A percentile compares a stretch with the other conserved stretches of the same genome.
These are phyloP conservation scores for Alternaria panax DNA, from an alignment of 2,329 filamentous ascomycete species.

Conservation along the genomic window DNA sequence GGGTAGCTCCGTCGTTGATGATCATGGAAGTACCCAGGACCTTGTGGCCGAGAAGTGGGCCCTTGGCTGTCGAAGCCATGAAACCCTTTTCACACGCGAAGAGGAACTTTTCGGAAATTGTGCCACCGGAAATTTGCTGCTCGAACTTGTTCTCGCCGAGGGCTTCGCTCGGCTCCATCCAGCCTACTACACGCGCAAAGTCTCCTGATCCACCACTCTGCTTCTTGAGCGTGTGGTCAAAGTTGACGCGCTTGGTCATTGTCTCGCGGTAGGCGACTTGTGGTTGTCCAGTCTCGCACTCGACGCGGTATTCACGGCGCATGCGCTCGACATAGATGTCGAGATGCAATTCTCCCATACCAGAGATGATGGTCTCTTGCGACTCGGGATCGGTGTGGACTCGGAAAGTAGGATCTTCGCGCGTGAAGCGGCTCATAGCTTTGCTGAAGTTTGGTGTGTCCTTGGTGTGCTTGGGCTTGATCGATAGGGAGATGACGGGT, in stretches of 20 bases:
- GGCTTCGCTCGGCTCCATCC: constrained; percentile 81
- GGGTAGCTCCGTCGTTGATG: constrained; percentile 93
- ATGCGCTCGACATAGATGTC: constrained; percentile 98
- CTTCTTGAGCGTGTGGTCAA: constrained; percentile 93
- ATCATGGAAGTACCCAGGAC: constrained; percentile 91
- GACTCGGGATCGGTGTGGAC: constrained; percentile 91
- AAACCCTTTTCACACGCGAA: constrained; percentile 96
- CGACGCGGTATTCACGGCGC: constrained; percentile 94
- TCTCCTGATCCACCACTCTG: constrained; percentile 96
- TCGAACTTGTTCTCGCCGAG: constrained; percentile 83
- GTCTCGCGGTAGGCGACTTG: constrained; percentile 98
- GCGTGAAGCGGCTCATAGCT: constrained; percentile 98
- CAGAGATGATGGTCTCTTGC: constrained; percentile 96
- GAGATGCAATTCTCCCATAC: constrained; percentile 96
- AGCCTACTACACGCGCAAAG: constrained; percentile 90
- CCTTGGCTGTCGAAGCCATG: constrained; percentile 79
- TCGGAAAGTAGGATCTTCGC: constrained; percentile 97
- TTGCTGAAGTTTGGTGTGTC: constrained; percentile 96
- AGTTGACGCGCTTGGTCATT: constrained; percentile 78
- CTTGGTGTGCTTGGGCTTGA: constrained; percentile 92
- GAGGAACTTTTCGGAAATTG: constrained; percentile 94
- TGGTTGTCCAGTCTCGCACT: constrained; percentile 93
- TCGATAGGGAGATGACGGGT: constrained; percentile 96
- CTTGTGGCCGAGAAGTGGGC: constrained; percentile 89
- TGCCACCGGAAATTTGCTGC: constrained; percentile 84